phyloP scores from a whole-genome alignment of 768 basidiomycete species.

The Macrolepiota fuliginosa region DNA sequence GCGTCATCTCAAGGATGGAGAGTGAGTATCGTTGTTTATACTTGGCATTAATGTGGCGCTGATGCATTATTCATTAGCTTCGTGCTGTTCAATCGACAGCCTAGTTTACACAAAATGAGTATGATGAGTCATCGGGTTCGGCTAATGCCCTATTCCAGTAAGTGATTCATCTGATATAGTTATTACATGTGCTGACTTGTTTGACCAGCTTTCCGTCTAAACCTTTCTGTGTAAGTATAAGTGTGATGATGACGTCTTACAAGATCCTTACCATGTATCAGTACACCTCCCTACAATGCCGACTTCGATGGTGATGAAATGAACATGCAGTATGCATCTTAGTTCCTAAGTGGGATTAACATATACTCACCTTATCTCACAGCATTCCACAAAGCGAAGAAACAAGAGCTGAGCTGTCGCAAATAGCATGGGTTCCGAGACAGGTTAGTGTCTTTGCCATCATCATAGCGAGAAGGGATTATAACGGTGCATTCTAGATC shows the following conservation, averaged over 20 bases:
- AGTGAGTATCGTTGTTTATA: constrained; percentile 55
- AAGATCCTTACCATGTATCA: constrained; percentile 31
- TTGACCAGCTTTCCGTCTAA: constrained; percentile 84
- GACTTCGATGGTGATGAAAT: constrained; percentile 99
- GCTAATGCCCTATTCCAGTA: constrained; percentile 97
- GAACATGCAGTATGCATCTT: constrained; percentile 95
- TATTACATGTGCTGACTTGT: constrained; percentile 11
- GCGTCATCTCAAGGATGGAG: constrained; percentile 95
- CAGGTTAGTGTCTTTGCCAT: constrained; percentile 53
- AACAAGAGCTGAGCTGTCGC: constrained; percentile 95
- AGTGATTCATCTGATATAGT: constrained; percentile 28
- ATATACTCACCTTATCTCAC: constrained; percentile 11
- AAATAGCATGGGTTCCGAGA: constrained; percentile 97
- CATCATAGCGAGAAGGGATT: background rate
- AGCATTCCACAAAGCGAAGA: constrained; percentile 98
- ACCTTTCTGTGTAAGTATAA: constrained; percentile 88
- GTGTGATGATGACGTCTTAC: constrained; percentile 16
- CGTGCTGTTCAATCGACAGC: constrained; percentile 97
- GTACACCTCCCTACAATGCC: constrained; percentile 97
- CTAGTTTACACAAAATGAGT: constrained; percentile 99
- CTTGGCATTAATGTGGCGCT: constrained; percentile 4
- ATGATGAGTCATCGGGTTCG: constrained; percentile 99
- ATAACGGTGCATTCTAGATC: constrained; percentile 53
- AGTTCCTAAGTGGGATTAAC: background rate
- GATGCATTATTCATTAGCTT: constrained; percentile 43